Base-by-base conservation (phyloP, 2,329 filamentous ascomycete species). In the Amphichorda felina region DNA sequence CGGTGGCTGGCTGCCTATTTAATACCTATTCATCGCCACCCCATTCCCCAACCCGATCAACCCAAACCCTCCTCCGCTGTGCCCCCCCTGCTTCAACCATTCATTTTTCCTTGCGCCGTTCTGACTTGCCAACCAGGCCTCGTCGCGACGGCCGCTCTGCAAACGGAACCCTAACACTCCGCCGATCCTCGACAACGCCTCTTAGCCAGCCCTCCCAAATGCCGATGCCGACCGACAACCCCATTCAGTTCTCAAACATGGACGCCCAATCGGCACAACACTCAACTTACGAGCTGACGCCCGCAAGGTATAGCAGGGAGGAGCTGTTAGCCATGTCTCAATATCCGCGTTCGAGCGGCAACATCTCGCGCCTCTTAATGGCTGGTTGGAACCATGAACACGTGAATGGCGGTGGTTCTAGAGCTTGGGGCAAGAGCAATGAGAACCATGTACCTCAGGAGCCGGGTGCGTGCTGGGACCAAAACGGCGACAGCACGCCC, bases 401-500 rank as follows among this genome's bases (percentile, higher is more conserved):
- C 34, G 62, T 75, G 28, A 87, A 86, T 46, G 77, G 79, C 53
- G 49, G 68, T 56, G 49, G 64, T 45, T 47, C 73, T 56, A 59
- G 77, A 55, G 72, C 74, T 36, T 94, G 86, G 86, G 83, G 82
- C 35, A 86, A 88, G 56, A 70, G 68, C 45, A 72, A 74, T 39
- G 87, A 95, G 44, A 72, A 71, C 40, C 81, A 86, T 43, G 66
- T 71, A 42, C 78, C 78, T 39, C 75, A 82, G 50, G 87, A 89
- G 30, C 84, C 88, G n/a, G 86, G 91, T 42, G 75, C 89, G 29
- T 96, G 88, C 56, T 98, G 89, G 91, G 84, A 94, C 51, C 61
- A 72, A 39, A 70, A 71, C 40, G 86, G 83, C 17, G 70, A 71
- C 36, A 68, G 76, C 30, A 70, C 74, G 43, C 86, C 88, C 6